These are phyloP conservation scores for Lepidopterella palustris DNA, from an alignment of 495 filamentous ascomycete genomes.

Conservation along the genomic window DNA sequence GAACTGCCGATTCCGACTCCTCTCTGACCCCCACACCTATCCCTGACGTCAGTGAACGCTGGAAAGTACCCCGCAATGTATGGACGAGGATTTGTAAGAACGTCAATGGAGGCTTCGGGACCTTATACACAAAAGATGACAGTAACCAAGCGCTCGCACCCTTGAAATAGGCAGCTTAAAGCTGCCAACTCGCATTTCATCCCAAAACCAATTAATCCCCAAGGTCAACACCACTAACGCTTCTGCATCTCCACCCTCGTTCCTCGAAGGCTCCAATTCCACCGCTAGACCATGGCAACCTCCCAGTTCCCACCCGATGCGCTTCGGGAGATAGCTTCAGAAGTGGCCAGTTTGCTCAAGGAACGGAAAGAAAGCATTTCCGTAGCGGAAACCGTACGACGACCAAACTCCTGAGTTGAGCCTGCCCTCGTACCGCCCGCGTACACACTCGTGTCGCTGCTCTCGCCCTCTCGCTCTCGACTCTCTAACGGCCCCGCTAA, in stretches of 20 bases:
- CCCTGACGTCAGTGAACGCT: no score
- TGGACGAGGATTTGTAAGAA: no score
- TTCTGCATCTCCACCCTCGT: not conserved
- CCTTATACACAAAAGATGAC: no score
- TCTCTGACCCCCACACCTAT: no score
- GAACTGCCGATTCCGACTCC: no score
- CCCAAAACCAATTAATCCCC: not conserved
- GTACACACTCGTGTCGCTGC: not conserved
- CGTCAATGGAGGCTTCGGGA: no score
- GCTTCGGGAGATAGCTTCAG: slow-evolving; percentile 44
- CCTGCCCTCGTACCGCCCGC: not conserved
- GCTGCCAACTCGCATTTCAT: not conserved
- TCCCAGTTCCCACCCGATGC: slow-evolving; percentile 43
- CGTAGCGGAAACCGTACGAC: slow-evolving; percentile 53
- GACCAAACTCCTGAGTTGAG: not conserved
- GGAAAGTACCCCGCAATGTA: no score
- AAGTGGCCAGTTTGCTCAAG: slow-evolving; percentile 49
- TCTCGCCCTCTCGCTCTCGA: not conserved
- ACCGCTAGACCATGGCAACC: slow-evolving; percentile 5
- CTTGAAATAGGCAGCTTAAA: no score
- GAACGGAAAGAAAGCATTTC: slow-evolving; percentile 48
- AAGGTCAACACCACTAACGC: not conserved
- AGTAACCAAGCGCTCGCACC: no score
- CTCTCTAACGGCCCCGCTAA: not conserved
- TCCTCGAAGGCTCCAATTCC: not conserved